Evolutionary conservation across 805 yeast genomes (phyloP).

Genomic region (Starmerella apis): DNA sequence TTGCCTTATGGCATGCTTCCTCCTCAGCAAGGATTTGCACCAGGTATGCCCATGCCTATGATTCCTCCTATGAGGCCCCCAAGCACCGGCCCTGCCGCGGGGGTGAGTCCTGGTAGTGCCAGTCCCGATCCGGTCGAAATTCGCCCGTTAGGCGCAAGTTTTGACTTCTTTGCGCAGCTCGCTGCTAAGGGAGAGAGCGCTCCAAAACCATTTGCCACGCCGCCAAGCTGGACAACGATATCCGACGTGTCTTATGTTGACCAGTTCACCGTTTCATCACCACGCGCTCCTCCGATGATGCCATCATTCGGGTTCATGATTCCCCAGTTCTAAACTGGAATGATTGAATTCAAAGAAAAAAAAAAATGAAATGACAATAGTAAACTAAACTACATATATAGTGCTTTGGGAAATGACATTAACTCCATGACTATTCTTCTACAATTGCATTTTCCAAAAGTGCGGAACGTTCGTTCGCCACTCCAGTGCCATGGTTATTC

Average conservation of each 20-base stretch:
- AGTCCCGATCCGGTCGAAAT: conserved; percentile 6
- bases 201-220: conserved; percentile 19
- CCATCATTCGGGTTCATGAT: conserved; percentile 13
- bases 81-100: conserved; percentile 1
- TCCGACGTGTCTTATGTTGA: conserved; percentile 17
- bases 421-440: neutral
- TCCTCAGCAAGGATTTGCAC: conserved; percentile 19
- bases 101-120: neutral
- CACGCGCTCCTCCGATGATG: conserved; percentile 11
- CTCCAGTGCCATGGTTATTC: neutral
- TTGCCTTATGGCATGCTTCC: conserved; percentile 21
- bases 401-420: neutral
- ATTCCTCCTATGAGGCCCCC: conserved; percentile 6
- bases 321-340: conserved; percentile 9
- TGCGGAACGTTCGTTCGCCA: neutral
- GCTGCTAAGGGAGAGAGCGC: conserved; percentile 35
- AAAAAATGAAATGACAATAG: neutral
- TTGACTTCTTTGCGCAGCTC: conserved; percentile 18
- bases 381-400: neutral
- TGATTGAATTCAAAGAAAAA: too few relatives aligned
- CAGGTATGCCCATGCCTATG: conserved; percentile 13
- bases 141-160: conserved; percentile 10
- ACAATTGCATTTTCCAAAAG: neutral
- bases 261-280: conserved; percentile 14
- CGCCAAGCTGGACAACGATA: conserved; percentile 21